Evolutionary conservation across 495 filamentous ascomycete species (phyloP).

Genomic region (Immersiella caudata): DNA sequence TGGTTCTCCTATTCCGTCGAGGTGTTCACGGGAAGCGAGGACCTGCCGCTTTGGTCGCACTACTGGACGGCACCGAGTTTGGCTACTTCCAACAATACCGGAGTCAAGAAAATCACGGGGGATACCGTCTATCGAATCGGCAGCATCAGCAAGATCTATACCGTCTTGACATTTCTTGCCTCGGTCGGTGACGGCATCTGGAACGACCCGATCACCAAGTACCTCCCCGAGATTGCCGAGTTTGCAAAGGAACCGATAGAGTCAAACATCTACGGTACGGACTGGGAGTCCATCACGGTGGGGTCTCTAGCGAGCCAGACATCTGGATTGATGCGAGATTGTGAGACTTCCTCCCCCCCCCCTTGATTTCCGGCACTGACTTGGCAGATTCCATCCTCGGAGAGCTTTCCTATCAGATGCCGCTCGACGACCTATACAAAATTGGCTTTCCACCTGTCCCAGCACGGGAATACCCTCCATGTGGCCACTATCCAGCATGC

Average conservation of each 20-base stretch:
- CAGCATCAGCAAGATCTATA: conserved; percentile 55
- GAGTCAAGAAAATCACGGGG: conserved; percentile 43
- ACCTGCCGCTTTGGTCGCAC: conserved; percentile 48
- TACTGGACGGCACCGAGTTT: conserved; percentile 53
- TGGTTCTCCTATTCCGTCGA: conserved; percentile 53
- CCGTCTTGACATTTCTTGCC: conserved; percentile 47
- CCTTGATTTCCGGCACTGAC: conserved; percentile 24
- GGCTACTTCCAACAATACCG: conserved; percentile 39
- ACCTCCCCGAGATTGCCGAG: conserved; percentile 56
- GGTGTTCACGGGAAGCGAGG: conserved; percentile 48
- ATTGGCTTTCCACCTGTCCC: conserved; percentile 45
- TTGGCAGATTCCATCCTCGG: conserved; percentile 43
- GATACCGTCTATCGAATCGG: conserved; percentile 53
- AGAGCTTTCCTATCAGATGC: conserved; percentile 45
- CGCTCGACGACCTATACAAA: conserved; percentile 22
- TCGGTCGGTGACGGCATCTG: conserved; percentile 41
- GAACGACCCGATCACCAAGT: conserved; percentile 51
- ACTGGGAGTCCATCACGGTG: conserved; percentile 60
- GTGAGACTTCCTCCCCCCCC: conserved; percentile 25
- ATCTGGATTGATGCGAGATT: conserved; percentile 52
- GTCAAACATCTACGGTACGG: conserved; percentile 40
- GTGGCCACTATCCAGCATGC: conserved; percentile 43
- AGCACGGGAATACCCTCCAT: conserved; percentile 48
- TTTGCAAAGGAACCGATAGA: conserved; percentile 39
- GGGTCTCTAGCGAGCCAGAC: conserved; percentile 58